These are phyloP conservation scores for Cyberlindnera mississippiensis DNA, from an alignment of 805 yeast species.

Conservation along the genomic window DNA sequence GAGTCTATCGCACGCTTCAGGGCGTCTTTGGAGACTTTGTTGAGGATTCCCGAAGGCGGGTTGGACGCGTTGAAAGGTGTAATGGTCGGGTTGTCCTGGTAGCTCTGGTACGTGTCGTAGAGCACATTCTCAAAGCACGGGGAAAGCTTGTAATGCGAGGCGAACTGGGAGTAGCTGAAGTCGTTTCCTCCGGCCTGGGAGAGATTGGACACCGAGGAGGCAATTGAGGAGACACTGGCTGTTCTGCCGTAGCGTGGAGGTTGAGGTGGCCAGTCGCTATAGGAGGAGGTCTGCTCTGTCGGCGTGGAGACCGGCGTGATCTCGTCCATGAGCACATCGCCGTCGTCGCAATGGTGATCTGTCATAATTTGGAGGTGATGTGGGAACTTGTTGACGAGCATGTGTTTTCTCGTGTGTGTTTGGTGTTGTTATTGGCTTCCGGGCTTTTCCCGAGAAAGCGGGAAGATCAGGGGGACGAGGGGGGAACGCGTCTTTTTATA, in stretches of 20 bases:
- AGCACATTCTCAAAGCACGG: slow-evolving; percentile 42
- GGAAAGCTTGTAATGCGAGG: slow-evolving; percentile 29
- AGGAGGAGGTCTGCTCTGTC: slow-evolving; percentile 18
- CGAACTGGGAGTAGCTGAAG: slow-evolving; percentile 24
- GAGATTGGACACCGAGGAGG: slow-evolving; percentile 25
- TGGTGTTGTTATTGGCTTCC: neutral
- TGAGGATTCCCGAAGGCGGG: slow-evolving; percentile 67
- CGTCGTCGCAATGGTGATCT: slow-evolving; percentile 12
- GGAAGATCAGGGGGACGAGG: neutral
- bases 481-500: neutral
- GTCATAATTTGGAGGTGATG: slow-evolving; percentile 10
- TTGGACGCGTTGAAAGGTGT: slow-evolving; percentile 64
- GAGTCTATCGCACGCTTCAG: slow-evolving; percentile 33
- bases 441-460: neutral
- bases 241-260: slow-evolving; percentile 26
- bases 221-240: slow-evolving; percentile 25
- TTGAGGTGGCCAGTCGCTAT: slow-evolving; percentile 17
- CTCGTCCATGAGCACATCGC: slow-evolving; percentile 20
- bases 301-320: slow-evolving; percentile 26
- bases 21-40: slow-evolving; percentile 55
- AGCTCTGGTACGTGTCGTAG: slow-evolving; percentile 42
- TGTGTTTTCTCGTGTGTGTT: neutral
- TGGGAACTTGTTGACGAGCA: slow-evolving; percentile 21
- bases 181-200: slow-evolving; percentile 21
- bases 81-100: slow-evolving; percentile 52